Percentiles rank a stretch among this genome's conserved stretches.
Evolutionary conservation across 495 filamentous ascomycete genomes (phyloP).

Genomic region (Penicillium lagena): DNA sequence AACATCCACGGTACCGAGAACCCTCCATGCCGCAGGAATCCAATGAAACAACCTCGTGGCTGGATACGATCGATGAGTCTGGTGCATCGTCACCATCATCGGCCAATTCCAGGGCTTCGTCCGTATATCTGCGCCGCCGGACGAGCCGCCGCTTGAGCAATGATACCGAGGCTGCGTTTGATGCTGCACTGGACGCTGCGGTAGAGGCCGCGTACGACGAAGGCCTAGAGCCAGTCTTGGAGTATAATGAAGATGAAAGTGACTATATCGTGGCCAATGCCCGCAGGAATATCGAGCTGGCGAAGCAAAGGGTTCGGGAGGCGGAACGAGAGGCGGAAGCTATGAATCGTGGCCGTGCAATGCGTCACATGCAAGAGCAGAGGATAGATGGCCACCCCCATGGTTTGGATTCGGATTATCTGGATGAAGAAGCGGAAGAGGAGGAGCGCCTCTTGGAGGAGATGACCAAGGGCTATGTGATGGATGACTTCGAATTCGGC

Average conservation of each 20-base stretch:
- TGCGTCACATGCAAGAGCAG: constrained; percentile 33
- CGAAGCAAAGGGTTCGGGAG: constrained; percentile 72
- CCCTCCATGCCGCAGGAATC: constrained; percentile 28
- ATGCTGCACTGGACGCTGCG: constrained; percentile 90
- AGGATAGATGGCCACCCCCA: constrained; percentile 19
- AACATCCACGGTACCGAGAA: constrained; percentile 15
- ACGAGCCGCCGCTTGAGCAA: constrained; percentile 61
- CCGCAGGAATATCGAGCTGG: constrained; percentile 66
- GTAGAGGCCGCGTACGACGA: constrained; percentile 96
- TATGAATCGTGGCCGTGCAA: constrained; percentile 41
- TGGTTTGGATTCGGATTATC: constrained; percentile 37
- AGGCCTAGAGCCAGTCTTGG: constrained; percentile 67
- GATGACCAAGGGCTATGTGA: constrained; percentile 79
- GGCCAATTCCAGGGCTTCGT: constrained; percentile 73
- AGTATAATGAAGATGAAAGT: constrained; percentile 29
- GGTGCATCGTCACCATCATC: constrained; percentile 74
- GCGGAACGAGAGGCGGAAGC: constrained; percentile 69
- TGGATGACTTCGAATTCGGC: constrained; percentile 83
- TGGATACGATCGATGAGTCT: constrained; percentile 96
- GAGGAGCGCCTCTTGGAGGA: constrained; percentile 90
- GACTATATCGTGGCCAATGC: constrained; percentile 49
- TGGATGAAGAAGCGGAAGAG: constrained; percentile 77
- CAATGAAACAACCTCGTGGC: constrained; percentile 83
- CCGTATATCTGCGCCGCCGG: constrained; percentile 58
- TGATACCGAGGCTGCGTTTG: constrained; percentile 85